Percentiles rank a stretch among this genome's conserved stretches.
These are phyloP conservation scores for Teunomyces funiuensis DNA, from an alignment of 805 yeast genomes.

Conservation along the genomic window DNA sequence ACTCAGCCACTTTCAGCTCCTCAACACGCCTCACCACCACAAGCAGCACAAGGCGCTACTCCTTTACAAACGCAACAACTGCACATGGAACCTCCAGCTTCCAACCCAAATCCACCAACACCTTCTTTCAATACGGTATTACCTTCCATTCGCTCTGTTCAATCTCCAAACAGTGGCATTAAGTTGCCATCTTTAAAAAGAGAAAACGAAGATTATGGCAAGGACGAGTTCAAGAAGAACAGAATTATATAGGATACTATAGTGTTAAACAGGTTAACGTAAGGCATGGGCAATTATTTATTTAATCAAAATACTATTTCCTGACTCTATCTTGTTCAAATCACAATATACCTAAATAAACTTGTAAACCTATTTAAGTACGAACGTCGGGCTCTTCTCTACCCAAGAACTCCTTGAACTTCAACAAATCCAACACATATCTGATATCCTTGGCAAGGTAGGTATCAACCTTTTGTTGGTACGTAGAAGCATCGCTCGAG, in stretches of 20 bases:
- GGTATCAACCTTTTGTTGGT: conserved; percentile 57
- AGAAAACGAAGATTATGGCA: conserved; percentile 19
- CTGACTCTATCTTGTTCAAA: neutral
- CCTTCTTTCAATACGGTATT: conserved; percentile 8
- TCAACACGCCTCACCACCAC: conserved; percentile 6
- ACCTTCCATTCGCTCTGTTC: conserved; percentile 9
- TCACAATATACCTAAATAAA: neutral
- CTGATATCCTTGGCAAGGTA: conserved; percentile 64
- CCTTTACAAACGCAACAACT: neutral
- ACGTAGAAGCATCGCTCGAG: conserved; percentile 55
- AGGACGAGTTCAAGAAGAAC: conserved; percentile 11
- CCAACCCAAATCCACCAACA: neutral
- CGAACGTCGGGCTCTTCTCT: conserved; percentile 86
- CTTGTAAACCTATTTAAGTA: conserved; percentile 48
- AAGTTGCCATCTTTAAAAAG: conserved; percentile 23
- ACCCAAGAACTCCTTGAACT: conserved; percentile 72
- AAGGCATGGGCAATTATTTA: neutral
- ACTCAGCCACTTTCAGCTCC: conserved; percentile 5
- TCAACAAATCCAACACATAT: conserved; percentile 64
- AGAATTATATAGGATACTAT: neutral
- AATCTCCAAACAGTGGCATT: conserved; percentile 10
- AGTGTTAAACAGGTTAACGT: neutral
- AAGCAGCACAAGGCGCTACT: neutral
- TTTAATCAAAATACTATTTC: neutral
- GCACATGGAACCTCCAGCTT: conserved; percentile 8